Conservation (phyloP, 768 basidiomycete species). For the Lactarius deliciosus region DNA sequence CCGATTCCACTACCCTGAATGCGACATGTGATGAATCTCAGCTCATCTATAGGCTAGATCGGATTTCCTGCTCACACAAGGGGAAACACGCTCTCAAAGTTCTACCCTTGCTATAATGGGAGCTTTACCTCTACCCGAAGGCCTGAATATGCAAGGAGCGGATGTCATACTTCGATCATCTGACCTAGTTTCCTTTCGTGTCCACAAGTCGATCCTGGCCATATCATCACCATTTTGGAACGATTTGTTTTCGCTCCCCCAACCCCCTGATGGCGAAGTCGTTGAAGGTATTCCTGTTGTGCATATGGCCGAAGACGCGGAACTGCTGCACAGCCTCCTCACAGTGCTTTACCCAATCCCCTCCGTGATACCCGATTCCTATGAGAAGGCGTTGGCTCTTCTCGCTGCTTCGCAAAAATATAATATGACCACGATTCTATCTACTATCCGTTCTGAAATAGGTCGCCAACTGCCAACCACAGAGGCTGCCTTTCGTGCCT, state of each 20-base stretch:
- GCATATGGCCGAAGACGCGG: not conserved
- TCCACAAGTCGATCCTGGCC: conserved; percentile 7
- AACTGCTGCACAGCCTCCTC: not conserved
- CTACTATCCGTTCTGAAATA: not conserved
- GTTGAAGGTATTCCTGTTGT: not conserved
- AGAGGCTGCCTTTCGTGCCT: conserved; percentile 3
- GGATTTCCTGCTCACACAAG: not conserved
- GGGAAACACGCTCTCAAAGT: not conserved
- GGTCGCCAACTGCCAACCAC: not conserved
- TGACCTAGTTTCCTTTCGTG: not conserved
- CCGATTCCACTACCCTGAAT: not conserved
- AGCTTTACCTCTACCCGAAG: not conserved
- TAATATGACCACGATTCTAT: conserved; percentile 20
- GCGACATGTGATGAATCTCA: not conserved
- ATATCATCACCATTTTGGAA: conserved; percentile 6
- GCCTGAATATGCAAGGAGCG: no score
- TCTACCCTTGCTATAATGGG: no score
- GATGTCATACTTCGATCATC: no score
- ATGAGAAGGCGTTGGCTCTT: conserved; percentile 2
- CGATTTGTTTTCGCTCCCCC: conserved; percentile 1
- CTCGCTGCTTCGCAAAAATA: conserved; percentile 32
- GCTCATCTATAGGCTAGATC: not conserved
- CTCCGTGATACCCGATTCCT: not conserved
- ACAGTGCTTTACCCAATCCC: conserved; percentile 1
- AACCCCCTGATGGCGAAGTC: not conserved